phyloP scores from a whole-genome alignment of 495 filamentous ascomycete genomes.

The Penicillium arizonense region DNA sequence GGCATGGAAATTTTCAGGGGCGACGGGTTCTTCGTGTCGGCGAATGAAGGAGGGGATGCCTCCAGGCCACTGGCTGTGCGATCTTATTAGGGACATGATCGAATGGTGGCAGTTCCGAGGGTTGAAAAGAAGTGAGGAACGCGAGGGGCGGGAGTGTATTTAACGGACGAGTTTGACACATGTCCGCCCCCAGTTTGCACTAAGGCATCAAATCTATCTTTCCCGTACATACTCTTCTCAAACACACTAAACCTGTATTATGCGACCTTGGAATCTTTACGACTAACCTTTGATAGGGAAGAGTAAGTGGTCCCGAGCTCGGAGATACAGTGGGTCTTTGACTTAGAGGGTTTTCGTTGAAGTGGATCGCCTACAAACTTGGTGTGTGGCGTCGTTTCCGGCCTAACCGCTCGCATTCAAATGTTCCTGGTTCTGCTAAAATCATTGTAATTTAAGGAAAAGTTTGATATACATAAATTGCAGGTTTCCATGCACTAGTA shows the following conservation, averaged over 20 bases:
- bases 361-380: background rate
- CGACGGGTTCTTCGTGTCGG: slow-evolving; percentile 10
- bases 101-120: background rate
- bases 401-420: background rate
- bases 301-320: background rate
- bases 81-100: slow-evolving; percentile 2
- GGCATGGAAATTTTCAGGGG: background rate
- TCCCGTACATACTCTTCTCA: background rate
- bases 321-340: background rate
- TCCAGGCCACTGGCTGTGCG: slow-evolving; percentile 1
- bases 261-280: background rate
- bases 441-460: background rate
- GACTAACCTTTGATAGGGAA: background rate
- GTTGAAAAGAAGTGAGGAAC: background rate
- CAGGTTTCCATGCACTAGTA: background rate
- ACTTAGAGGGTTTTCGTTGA: background rate
- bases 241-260: background rate
- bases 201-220: background rate
- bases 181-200: background rate
- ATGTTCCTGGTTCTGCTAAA: background rate
- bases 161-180: background rate
- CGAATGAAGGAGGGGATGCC: slow-evolving; percentile 9
- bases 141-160: background rate
- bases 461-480: background rate
- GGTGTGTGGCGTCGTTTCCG: background rate